A percentile compares a stretch with the other conserved stretches of the same genome.
phyloP scores from a whole-genome alignment of 108 stramenopile genomes.

The Fragilaria radians region DNA sequence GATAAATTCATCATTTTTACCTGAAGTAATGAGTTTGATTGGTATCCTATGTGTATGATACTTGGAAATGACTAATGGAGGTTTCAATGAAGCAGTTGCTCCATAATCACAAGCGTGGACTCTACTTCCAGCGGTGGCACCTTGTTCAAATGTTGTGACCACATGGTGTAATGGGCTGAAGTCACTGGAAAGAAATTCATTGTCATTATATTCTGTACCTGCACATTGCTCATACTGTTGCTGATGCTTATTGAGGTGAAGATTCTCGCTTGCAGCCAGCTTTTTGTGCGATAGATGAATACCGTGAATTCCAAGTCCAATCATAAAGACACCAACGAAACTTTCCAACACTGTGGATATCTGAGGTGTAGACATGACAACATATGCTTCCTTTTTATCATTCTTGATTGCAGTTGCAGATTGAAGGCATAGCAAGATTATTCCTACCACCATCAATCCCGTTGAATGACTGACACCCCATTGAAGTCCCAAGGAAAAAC shows the following conservation, averaged over 20 bases:
- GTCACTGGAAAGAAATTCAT: too few relatives aligned
- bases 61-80: too few relatives aligned
- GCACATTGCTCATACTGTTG: neutral
- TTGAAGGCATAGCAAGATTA: conserved; percentile 22
- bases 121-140: too few relatives aligned
- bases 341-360: conserved; percentile 42
- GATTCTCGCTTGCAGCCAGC: neutral
- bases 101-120: too few relatives aligned
- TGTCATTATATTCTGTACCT: neutral
- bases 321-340: conserved; percentile 67
- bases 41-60: too few relatives aligned
- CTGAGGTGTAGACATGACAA: too few relatives aligned
- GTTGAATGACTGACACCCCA: conserved; percentile 68
- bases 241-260: conserved; percentile 3
- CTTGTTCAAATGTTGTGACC: too few relatives aligned
- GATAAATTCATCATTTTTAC: neutral
- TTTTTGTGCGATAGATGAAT: conserved; percentile 29
- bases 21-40: too few relatives aligned
- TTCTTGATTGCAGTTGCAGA: conserved; percentile 1
- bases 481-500: conserved; percentile 48
- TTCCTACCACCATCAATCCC: conserved; percentile 55
- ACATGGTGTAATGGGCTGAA: too few relatives aligned
- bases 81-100: too few relatives aligned
- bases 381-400: neutral
- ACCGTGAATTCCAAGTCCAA: conserved; percentile 46